Base-by-base conservation (phyloP, 129 eudicot genomes). In the Arctium minus region DNA sequence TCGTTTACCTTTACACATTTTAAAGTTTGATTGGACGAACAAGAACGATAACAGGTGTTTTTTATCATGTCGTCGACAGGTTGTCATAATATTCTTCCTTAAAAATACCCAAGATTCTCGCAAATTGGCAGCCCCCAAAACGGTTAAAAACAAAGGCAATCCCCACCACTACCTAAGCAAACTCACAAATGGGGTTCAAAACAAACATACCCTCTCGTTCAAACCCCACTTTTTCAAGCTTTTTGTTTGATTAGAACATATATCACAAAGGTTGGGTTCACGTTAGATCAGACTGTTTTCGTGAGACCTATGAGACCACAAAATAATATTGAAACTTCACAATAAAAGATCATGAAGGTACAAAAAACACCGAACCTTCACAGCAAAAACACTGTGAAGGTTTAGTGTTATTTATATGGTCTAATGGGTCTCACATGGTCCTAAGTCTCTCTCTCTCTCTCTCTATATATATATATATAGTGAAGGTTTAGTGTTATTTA, bases 171-270 rank as follows among this genome's bases (percentile, higher is more conserved):
- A 6, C 60, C 60, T 50, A 65, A 15, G 65, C 81, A 22, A 78
- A 27, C 75, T 18, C 40, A 42, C 9, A 79, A 69, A 79, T 79
- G 82, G 82, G 82, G 44, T 74, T 65, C 82, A 78, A 78, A 78
- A 78, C 82, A 39, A 65, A 78, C 82, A 65, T 78, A 65, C 40
- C 74, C 82, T 78, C 82, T 65, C 64, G 39, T 18, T 77, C 18
- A 8, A 77, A 30, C 80, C 53, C 80, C 72, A 77, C 5, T 56
- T 72, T 77, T 39, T 78, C 65, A 65, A 56, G 7, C 65, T 56
- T 69, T 30, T 69, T 69, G 27, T 56, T 15, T 56, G 7, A 56
- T 56, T 56, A 46, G 0, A 46, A 6, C 36, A 33, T 33, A 33
- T 33, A 33, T 33, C 36, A 33, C 27, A 22, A 22, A 22, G 27